These are phyloP conservation scores for Botryotinia convoluta DNA, from an alignment of 2,329 filamentous ascomycete species.

Conservation along the genomic window DNA sequence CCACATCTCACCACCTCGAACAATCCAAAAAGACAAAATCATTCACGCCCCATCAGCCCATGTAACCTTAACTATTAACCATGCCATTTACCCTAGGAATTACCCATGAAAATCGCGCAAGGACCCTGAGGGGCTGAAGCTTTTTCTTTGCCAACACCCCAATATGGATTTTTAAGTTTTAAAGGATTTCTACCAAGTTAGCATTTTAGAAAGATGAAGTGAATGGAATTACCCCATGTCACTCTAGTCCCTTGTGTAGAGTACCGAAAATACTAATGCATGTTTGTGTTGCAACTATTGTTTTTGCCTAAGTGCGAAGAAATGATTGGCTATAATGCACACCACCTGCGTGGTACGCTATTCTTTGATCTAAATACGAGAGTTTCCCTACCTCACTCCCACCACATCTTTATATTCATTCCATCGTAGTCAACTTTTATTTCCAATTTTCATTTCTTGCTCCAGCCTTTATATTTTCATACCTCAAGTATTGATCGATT, in stretches of 20 bases:
- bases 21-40: background rate
- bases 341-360: background rate
- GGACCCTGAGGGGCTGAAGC: constrained; percentile 11
- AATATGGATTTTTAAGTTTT: background rate
- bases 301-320: background rate
- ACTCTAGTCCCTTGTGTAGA: background rate
- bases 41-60: background rate
- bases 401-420: background rate
- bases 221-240: background rate
- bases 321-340: background rate
- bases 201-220: background rate
- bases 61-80: constrained; percentile 1
- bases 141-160: background rate
- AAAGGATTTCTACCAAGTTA: background rate
- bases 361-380: background rate
- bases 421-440: background rate
- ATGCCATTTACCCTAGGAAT: background rate
- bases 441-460: background rate
- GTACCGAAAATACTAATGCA: background rate
- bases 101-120: constrained; percentile 6
- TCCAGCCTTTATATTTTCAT: background rate
- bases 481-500: background rate
- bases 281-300: constrained; percentile 1
- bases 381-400: background rate
- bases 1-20: background rate